Percentiles rank a stretch among this genome's conserved stretches.
Evolutionary conservation across 768 basidiomycete species (phyloP).

Genomic region (Daedalea quercina): DNA sequence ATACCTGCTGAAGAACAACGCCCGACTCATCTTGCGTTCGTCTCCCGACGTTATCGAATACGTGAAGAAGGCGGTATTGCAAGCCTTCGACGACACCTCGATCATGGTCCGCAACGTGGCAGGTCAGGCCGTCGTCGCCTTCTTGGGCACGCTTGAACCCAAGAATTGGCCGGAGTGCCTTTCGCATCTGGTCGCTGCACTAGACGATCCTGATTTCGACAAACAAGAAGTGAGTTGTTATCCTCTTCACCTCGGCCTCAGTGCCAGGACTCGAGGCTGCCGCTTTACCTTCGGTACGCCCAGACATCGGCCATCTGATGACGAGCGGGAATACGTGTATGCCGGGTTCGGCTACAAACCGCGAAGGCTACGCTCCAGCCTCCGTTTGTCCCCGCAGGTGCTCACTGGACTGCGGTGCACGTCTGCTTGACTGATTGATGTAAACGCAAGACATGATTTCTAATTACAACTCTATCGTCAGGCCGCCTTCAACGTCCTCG

Average conservation of each 20-base stretch:
- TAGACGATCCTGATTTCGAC: constrained; percentile 69
- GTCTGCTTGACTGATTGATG: no score
- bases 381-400: no score
- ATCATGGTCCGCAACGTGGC: constrained; percentile 92
- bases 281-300: background rate
- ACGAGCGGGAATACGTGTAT: no score
- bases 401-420: background rate
- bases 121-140: constrained; percentile 85
- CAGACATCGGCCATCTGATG: no score
- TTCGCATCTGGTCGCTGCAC: constrained; percentile 70
- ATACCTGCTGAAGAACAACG: constrained; percentile 94
- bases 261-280: background rate
- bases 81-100: constrained; percentile 75
- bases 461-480: constrained; percentile 21
- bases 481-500: constrained; percentile 92
- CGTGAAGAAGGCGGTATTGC: constrained; percentile 69
- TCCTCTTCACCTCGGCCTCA: background rate
- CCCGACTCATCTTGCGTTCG: constrained; percentile 66
- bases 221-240: constrained; percentile 75
- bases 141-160: constrained; percentile 84
- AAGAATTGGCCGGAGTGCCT: constrained; percentile 95
- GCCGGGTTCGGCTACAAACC: no score
- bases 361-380: no score
- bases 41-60: constrained; percentile 61
- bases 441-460: background rate